Evolutionary conservation across 345 rosid species (phyloP).

Genomic region (Aegle marmelos): DNA sequence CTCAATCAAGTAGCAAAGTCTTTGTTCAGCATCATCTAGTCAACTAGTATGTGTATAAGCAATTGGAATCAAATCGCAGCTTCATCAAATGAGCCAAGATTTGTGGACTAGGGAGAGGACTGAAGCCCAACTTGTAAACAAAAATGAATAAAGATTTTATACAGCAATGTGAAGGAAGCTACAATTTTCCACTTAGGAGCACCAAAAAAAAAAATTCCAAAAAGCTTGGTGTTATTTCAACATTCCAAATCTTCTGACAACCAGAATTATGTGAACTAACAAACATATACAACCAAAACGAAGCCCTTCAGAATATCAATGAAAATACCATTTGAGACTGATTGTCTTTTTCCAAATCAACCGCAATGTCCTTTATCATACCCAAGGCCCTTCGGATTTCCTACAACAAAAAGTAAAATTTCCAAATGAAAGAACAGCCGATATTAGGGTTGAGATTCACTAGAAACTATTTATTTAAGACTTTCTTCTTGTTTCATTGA

Average conservation of each 20-base stretch:
- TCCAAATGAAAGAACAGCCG: not conserved
- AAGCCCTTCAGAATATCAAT: not conserved
- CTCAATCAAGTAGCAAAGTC: not conserved
- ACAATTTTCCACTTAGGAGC: not conserved
- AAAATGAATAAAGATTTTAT: not conserved
- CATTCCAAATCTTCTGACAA: not conserved
- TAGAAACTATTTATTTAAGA: not conserved
- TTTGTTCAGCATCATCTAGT: not conserved
- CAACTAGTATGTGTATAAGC: not conserved
- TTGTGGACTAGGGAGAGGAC: not conserved
- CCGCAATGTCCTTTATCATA: slow-evolving; percentile 66
- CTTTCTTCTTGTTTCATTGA: not conserved
- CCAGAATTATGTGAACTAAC: not conserved
- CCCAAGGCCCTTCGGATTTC: slow-evolving; percentile 64
- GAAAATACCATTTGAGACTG: slow-evolving; percentile 58
- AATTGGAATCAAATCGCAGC: not conserved
- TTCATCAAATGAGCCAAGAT: not conserved
- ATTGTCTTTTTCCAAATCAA: slow-evolving; percentile 69
- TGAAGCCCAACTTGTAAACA: not conserved
- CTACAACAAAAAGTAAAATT: slow-evolving; percentile 31
- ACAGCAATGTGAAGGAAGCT: not conserved
- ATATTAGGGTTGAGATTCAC: not conserved
- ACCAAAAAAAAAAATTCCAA: not conserved
- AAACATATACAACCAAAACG: not conserved
- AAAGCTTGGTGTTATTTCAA: not conserved